Evolutionary conservation across 768 basidiomycete species (phyloP).

Genomic region (Boletus huronensis): DNA sequence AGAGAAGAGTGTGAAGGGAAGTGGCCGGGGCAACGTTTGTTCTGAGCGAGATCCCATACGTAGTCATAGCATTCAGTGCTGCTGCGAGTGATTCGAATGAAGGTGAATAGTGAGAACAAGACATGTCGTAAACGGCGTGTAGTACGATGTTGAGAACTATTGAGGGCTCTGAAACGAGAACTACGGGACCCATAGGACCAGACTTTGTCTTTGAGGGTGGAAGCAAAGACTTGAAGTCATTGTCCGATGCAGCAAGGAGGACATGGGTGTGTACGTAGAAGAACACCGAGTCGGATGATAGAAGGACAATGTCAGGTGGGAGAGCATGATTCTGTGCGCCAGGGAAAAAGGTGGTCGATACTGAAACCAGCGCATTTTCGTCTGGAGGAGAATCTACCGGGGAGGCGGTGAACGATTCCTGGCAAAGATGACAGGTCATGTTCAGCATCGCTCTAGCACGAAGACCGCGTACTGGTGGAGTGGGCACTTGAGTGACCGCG

Average conservation of each 20-base stretch:
- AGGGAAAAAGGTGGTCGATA: constrained; percentile 81
- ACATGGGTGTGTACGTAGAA: constrained; percentile 73
- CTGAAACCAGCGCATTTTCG: constrained; percentile 57
- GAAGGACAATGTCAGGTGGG: constrained; percentile 61
- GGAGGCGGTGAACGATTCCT: constrained; percentile 35
- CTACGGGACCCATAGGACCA: constrained; percentile 48
- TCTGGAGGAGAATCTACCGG: constrained; percentile 32
- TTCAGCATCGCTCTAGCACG: constrained; percentile 1
- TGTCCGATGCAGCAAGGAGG: constrained; percentile 58
- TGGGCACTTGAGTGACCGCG: constrained; percentile 48
- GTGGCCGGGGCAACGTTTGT: constrained; percentile 47
- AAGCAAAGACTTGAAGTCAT: constrained; percentile 59
- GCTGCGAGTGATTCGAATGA: constrained; percentile 53
- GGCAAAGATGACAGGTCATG: not conserved
- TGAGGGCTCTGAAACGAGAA: constrained; percentile 59
- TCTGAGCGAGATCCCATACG: constrained; percentile 58
- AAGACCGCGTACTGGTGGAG: constrained; percentile 52
- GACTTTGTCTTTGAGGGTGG: constrained; percentile 39
- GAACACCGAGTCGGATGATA: constrained; percentile 75
- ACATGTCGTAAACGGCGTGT: constrained; percentile 68
- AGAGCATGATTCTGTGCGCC: constrained; percentile 54
- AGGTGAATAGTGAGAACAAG: constrained; percentile 73
- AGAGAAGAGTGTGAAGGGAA: constrained; percentile 55
- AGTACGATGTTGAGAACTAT: constrained; percentile 67
- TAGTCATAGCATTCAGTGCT: constrained; percentile 53